Base-by-base conservation (phyloP, 2,329 filamentous ascomycete species). In the Ophiosphaerella korrae region DNA sequence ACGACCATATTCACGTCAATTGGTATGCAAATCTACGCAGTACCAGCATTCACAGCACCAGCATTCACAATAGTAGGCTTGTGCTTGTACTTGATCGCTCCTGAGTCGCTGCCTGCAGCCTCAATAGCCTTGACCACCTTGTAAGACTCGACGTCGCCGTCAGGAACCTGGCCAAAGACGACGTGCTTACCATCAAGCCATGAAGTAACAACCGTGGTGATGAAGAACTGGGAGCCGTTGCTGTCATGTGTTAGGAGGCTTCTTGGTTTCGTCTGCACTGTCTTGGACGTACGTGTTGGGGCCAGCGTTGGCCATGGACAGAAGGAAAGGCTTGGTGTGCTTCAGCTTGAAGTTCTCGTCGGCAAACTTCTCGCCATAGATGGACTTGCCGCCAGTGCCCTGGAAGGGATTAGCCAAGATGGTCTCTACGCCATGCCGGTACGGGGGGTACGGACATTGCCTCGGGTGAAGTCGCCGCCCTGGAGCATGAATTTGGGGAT, bases 281-380 rank as follows among this genome's bases (percentile, higher is more conserved):
- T 12, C 7, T 8, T 14, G 35, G 39, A 74, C 82, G 72, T 79
- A 85, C 83, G 93, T 97, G 88, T 97, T 96, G 73, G 89, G 88
- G 66, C 92, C 92, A 68, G 92, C 89, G 79, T 96, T 96, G 76
- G 92, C 92, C 92, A 96, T 96, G 78, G 92, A 96, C 64, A 96
- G 84, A 66, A 92, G 83, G 81, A 88, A 89, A 58, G 88, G 87
- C 68, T 81, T 79, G 76, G 76, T 77, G 85, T 96, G 92, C 81
- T 85, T 86, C 64, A 82, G 73, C 57, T 78, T 73, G 83, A 96
- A 95, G 88, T 95, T 96, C 88, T 96, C 91, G 75, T 96, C 91
- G 70, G 86, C 79, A 74, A 96, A 96, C 84, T 93, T 94, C 79
- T 95, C 90, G 69, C 91, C 91, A 78, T 95, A 96, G 84, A 96